Conservation (phyloP, 805 yeast species). For the Yarrowia bubula region DNA sequence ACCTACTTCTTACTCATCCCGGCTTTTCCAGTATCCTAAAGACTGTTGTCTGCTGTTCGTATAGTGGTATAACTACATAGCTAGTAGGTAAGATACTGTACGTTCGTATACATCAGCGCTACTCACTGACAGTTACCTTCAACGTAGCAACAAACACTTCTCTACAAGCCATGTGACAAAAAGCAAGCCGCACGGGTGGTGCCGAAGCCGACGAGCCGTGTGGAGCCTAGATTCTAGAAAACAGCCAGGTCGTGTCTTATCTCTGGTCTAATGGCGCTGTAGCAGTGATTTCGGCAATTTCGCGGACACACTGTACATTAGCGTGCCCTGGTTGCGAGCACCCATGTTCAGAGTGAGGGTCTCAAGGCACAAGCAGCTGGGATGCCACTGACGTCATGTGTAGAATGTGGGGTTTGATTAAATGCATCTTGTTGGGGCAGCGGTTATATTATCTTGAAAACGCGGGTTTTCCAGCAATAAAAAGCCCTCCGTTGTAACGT, state of each 20-base stretch:
- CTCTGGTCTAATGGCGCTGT: neutral
- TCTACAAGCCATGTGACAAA: too few relatives aligned
- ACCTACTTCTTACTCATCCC: too few relatives aligned
- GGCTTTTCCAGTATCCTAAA: too few relatives aligned
- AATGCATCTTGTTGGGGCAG: neutral
- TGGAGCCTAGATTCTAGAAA: neutral
- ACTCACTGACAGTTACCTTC: too few relatives aligned
- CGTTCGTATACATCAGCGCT: too few relatives aligned
- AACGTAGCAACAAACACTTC: too few relatives aligned
- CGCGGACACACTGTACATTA: neutral
- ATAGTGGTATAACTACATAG: too few relatives aligned
- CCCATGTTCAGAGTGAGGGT: neutral
- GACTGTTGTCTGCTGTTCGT: too few relatives aligned
- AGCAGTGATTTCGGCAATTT: neutral
- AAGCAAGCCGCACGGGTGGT: constrained; percentile 1
- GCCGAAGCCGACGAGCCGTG: neutral
- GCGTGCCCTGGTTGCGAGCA: neutral
- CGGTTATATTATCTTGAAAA: neutral
- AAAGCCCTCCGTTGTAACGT: too few relatives aligned
- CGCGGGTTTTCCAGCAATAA: too few relatives aligned
- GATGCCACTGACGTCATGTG: neutral
- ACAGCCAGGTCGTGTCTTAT: neutral
- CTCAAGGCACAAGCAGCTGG: neutral
- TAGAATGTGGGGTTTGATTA: neutral
- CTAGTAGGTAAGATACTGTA: too few relatives aligned